Evolutionary conservation across 192 early-diverging fungal species (phyloP), one percentile per base, ranked within the genome.

Genomic region (Geranomyces michiganensis): DNA sequence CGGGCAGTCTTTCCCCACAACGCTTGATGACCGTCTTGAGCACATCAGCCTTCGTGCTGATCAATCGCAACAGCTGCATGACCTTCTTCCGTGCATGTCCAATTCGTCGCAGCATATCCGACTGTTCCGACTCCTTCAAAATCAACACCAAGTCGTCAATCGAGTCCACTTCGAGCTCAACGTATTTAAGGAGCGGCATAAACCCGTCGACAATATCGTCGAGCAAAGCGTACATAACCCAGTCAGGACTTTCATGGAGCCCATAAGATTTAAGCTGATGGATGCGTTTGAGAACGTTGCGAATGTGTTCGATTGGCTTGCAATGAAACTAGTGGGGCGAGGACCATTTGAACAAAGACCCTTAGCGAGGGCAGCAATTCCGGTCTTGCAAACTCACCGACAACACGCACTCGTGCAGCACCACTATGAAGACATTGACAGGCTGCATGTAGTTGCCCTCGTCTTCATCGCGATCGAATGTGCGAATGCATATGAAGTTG

Each of bases 201-300:
- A 97, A 94, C 26, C 88, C 85, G 75, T 99, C 97, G 4, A 92
- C 94, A 62, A 99, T 92, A 65, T 96, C 95, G 79, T 98, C 96
- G 71, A 98, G 85, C n/a, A 98, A 74, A 0, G 94, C 94, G 69
- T 98, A 98, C 80, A 92, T 94, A 63, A 98, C 91, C 96, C 96
- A 98, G 78, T 98, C 95, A 68, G 93, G 91, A 19, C 91, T 93
- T 9, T 96, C 86, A 26, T 88, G 87, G 31, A 95, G 89, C 17
- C 82, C 85, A 69, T 96, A 95, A 44, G 90, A 87, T 45, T 87
- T 87, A 62, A 96, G 85, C 45, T 96, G 94, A 13, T 90, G 88
- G 49, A 98, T 91, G 1, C 96, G 89, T 14, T 84, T 81, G 15
- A 93, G 81, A 19, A 99, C 96, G 68, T 96, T 96, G 61, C 87